Percentiles rank a stretch among this genome's conserved stretches.
phyloP scores from a whole-genome alignment of 306 rosid species.

The Inga leiocalycina region DNA sequence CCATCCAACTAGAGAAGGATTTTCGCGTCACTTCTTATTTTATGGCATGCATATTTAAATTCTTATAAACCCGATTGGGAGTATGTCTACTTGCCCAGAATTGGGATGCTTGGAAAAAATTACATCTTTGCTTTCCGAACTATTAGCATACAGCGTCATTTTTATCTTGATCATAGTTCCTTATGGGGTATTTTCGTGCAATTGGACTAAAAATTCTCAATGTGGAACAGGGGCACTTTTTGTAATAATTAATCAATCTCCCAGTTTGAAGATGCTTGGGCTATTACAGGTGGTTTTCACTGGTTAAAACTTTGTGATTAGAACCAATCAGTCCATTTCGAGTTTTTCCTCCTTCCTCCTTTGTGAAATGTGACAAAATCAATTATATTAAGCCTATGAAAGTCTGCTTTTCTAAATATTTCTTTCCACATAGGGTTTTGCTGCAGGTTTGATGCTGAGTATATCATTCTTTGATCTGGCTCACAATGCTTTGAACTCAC shows the following conservation, averaged over 20 bases:
- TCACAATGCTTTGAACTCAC: conserved; percentile 91
- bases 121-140: conserved; percentile 12
- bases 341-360: conserved; percentile 5
- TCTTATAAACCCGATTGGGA: neutral
- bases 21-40: neutral
- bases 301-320: neutral
- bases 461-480: conserved; percentile 97
- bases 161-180: neutral
- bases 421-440: conserved; percentile 74
- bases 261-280: conserved; percentile 93
- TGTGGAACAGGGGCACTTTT: conserved; percentile 79
- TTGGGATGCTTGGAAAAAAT: neutral
- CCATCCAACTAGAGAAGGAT: neutral
- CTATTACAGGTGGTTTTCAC: conserved; percentile 68
- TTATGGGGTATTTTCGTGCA: conserved; percentile 15
- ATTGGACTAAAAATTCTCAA: conserved; percentile 35
- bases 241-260: conserved; percentile 75
- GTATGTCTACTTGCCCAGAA: neutral
- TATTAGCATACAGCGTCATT: neutral
- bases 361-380: neutral
- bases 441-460: conserved; percentile 96
- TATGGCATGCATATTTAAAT: neutral
- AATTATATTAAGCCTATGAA: conserved; percentile 5
- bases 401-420: conserved; percentile 14
- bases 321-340: neutral